Evolutionary conservation across 1,284 basidiomycete genomes (phyloP).

Genomic region (Heterobasidion annosum): DNA sequence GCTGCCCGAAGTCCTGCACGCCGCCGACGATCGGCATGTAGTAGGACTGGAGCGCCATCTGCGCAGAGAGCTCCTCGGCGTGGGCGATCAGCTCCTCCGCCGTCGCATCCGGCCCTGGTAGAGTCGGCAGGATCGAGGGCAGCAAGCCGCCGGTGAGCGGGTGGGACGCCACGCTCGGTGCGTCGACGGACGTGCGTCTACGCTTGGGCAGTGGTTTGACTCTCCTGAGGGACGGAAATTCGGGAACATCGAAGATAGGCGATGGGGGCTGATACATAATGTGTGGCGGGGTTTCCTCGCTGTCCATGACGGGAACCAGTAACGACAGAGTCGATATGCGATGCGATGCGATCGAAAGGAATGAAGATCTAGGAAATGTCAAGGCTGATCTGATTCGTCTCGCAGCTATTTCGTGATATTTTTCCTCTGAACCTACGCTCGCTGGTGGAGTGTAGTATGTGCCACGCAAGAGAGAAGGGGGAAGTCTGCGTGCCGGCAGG

Average conservation of each 20-base stretch:
- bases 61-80: slow-evolving; percentile 39
- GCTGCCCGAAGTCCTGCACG: slow-evolving; percentile 32
- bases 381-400: background rate
- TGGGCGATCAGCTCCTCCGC: slow-evolving; percentile 42
- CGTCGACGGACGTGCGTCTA: slow-evolving; percentile 36
- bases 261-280: slow-evolving; percentile 40
- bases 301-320: slow-evolving; percentile 3
- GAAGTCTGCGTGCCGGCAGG: background rate
- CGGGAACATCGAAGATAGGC: slow-evolving; percentile 52
- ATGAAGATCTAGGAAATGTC: background rate
- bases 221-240: slow-evolving; percentile 49
- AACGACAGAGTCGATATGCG: too few species aligned
- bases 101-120: slow-evolving; percentile 26
- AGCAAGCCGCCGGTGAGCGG: slow-evolving; percentile 7
- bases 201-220: slow-evolving; percentile 73
- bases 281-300: slow-evolving; percentile 1
- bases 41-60: slow-evolving; percentile 51
- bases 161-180: slow-evolving; percentile 3
- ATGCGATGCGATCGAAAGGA: background rate
- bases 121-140: slow-evolving; percentile 8
- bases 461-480: background rate
- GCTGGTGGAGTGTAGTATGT: background rate
- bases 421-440: background rate
- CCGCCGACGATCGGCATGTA: slow-evolving; percentile 47
- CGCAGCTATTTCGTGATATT: background rate